Percentiles rank a stretch among this genome's conserved stretches.
Conservation (phyloP, 768 basidiomycete species). For the Postia placenta region DNA sequence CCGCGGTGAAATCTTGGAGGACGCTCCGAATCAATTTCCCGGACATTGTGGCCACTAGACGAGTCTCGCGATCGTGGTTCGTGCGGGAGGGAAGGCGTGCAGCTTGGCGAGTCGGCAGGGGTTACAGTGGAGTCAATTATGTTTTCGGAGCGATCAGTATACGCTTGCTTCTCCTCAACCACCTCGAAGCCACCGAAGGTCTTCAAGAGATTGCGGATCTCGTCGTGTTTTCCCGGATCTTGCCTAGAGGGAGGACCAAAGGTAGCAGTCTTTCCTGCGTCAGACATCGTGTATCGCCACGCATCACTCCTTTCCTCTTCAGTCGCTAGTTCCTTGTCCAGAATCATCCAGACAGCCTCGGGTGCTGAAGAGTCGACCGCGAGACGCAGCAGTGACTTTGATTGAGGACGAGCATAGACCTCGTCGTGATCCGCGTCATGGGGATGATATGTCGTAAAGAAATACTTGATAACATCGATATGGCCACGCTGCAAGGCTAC, state of each 20-base stretch:
- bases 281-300: slow-evolving; percentile 41
- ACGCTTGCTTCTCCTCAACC: not conserved
- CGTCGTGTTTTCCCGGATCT: slow-evolving; percentile 34
- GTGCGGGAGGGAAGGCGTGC: too few relatives aligned
- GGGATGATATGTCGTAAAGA: slow-evolving; percentile 57
- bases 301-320: slow-evolving; percentile 42
- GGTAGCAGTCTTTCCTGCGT: slow-evolving; percentile 3
- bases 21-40: not conserved
- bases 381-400: slow-evolving; percentile 44
- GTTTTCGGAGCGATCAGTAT: not conserved
- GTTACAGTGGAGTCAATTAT: not conserved
- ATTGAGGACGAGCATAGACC: slow-evolving; percentile 41
- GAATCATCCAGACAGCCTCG: slow-evolving; percentile 56
- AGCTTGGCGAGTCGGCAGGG: too few relatives aligned
- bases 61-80: too few relatives aligned
- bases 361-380: slow-evolving; percentile 59
- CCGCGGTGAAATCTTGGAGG: slow-evolving; percentile 6
- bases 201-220: slow-evolving; percentile 48
- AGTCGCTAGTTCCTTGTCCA: slow-evolving; percentile 50
- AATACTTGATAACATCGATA: slow-evolving; percentile 46
- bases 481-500: slow-evolving; percentile 50
- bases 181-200: slow-evolving; percentile 38
- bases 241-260: slow-evolving; percentile 16
- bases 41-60: too few relatives aligned
- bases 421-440: slow-evolving; percentile 40